Base-by-base conservation (phyloP, 305 asterid species). In the Solanum hybrid region DNA sequence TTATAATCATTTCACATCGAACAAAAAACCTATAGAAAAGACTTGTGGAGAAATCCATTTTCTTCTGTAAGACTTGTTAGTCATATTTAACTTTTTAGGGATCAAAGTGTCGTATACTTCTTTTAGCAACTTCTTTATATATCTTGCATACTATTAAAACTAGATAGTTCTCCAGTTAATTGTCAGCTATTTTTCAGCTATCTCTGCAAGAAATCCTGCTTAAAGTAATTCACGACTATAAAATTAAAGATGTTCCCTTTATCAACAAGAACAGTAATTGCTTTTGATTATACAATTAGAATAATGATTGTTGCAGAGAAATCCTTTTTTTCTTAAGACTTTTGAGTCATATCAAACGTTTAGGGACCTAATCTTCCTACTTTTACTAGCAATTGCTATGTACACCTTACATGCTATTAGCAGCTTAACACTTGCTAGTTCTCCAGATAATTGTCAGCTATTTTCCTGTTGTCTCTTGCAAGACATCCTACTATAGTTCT, bases 381-480 rank as follows among this genome's bases (percentile, higher is more conserved):
- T 11, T 34, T n/a, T n/a, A 79, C 86, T 79, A 36, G 86, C 57
- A 79, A 36, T 79, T 79, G 32, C 86, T 36, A 36, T 79, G 11
- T 79, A 36, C 61, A 8, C 57, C 57, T 79, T 79, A 24, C 85
- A 34, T 79, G 26, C 57, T 79, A 79, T 34, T 27, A 27, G 9
- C 36, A 73, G 80, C 32, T 73, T 36, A 36, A 36, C 86, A 36
- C 86, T 36, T 36, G 6, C 86, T 36, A 38, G 31, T 34, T 36
- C 57, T 79, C 85, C 85, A 11, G 85, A 22, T 79, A 34, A 79
- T 36, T 22, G 61, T 79, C 85, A 36, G 11, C 85, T 79, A 24
- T 36, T 79, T 79, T 79, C 86, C 61, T 11, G 86, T 38, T 79
- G 86, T 79, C 86, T 79, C 86, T 65, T 79, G 86, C 86, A 36